These are phyloP conservation scores for Malus asiatica DNA, from an alignment of 306 rosid species.

Conservation along the genomic window DNA sequence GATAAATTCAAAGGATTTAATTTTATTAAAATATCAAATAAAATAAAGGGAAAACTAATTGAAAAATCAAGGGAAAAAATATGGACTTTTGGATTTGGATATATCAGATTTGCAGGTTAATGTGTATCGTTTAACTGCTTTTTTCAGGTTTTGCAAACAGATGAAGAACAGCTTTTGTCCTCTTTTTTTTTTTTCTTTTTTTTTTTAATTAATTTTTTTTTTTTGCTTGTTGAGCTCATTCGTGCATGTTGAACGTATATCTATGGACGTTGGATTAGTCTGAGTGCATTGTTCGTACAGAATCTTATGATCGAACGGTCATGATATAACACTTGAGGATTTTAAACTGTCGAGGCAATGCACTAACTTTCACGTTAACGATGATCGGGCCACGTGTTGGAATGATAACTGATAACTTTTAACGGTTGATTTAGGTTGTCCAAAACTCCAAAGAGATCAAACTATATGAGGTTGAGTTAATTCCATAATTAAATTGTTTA, in stretches of 20 bases:
- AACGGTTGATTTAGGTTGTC: neutral
- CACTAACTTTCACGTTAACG: constrained; percentile 24
- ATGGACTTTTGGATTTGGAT: neutral
- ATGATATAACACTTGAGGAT: neutral
- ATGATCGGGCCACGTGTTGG: constrained; percentile 23
- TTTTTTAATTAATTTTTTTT: too few relatives aligned
- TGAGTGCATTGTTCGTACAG: neutral
- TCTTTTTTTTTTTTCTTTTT: neutral
- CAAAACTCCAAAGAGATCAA: neutral
- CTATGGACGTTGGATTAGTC: neutral
- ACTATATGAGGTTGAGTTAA: neutral
- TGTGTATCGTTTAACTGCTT: constrained; percentile 23
- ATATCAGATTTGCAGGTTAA: constrained; percentile 11
- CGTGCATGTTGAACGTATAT: too few relatives aligned
- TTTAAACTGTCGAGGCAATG: neutral
- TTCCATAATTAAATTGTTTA: neutral
- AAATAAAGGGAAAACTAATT: neutral
- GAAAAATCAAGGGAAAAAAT: neutral
- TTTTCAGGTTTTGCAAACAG: neutral
- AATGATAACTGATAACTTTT: neutral
- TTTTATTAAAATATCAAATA: neutral
- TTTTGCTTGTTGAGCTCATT: too few relatives aligned
- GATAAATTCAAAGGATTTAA: constrained; percentile 4
- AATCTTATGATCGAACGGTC: neutral
- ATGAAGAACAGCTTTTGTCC: neutral